phyloP scores from a whole-genome alignment of 164 flowering plant species.

The Annona squamosa region DNA sequence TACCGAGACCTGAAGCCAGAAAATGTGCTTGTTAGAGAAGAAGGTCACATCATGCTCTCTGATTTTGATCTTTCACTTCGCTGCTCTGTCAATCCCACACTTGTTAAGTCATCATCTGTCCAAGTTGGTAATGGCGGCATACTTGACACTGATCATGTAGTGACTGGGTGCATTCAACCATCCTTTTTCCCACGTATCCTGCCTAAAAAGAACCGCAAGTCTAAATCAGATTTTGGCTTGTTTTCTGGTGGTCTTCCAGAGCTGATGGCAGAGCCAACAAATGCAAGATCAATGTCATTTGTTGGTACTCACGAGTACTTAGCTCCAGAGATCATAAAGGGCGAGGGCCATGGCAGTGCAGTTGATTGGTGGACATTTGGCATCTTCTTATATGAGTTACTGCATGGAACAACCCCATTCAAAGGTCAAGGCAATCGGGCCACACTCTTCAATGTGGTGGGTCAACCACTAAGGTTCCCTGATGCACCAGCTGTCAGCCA shows the following conservation, averaged over 20 bases:
- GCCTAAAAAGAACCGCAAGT: constrained; percentile 11
- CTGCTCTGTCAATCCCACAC: constrained; percentile 13
- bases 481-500: constrained; percentile 7
- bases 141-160: constrained; percentile 4
- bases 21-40: constrained; percentile 17
- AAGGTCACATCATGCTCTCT: constrained; percentile 15
- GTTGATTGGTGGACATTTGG: constrained; percentile 19
- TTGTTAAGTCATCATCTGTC: constrained; percentile 13
- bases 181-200: constrained; percentile 9
- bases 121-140: constrained; percentile 4
- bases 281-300: constrained; percentile 14
- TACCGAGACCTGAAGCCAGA: constrained; percentile 18
- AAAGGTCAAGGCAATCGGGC: constrained; percentile 13
- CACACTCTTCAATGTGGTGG: constrained; percentile 9
- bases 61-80: constrained; percentile 15
- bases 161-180: constrained; percentile 13
- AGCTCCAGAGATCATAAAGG: constrained; percentile 16
- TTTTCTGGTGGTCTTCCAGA: constrained; percentile 4
- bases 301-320: constrained; percentile 17
- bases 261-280: constrained; percentile 13
- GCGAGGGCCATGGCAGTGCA: constrained; percentile 16
- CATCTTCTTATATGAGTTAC: constrained; percentile 11
- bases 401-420: constrained; percentile 15
- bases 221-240: constrained; percentile 13
- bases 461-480: constrained; percentile 11